These are phyloP conservation scores for Camellia granthamiana DNA, from an alignment of 148 eudicot species.

Conservation along the genomic window DNA sequence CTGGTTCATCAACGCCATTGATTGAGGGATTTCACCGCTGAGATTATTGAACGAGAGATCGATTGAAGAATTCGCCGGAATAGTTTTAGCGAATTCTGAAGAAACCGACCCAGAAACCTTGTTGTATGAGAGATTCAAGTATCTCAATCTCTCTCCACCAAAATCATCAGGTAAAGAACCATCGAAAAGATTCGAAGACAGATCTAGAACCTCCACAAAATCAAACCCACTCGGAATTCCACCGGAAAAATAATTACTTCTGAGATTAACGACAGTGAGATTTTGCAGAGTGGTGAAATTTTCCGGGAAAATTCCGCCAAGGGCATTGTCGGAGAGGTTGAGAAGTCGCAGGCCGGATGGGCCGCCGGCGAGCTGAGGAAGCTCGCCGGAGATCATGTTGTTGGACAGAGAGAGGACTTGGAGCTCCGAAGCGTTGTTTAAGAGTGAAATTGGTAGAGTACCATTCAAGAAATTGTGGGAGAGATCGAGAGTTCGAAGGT, in stretches of 20 bases:
- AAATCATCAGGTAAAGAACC: conserved; percentile 66
- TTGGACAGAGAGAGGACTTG: conserved; percentile 56
- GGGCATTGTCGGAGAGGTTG: conserved; percentile 67
- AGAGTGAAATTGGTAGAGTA: conserved; percentile 56
- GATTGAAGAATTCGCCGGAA: conserved; percentile 48
- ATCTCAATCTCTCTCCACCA: conserved; percentile 51
- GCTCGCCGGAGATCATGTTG: conserved; percentile 64
- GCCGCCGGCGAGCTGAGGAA: conserved; percentile 44
- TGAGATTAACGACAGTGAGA: conserved; percentile 60
- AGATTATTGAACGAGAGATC: conserved; percentile 72
- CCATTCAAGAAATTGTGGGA: conserved; percentile 74
- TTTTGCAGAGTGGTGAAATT: conserved; percentile 33
- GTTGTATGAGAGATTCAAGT: conserved; percentile 60
- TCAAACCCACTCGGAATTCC: conserved; percentile 43
- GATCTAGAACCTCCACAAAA: conserved; percentile 46
- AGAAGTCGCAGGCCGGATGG: conserved; percentile 24
- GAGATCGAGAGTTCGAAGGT: conserved; percentile 53
- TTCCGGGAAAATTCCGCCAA: conserved; percentile 47
- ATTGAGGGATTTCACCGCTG: conserved; percentile 64
- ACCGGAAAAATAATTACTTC: conserved; percentile 58
- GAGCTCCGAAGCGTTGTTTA: conserved; percentile 39
- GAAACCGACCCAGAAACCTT: conserved; percentile 50
- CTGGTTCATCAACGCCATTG: conserved; percentile 37
- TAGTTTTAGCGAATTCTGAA: conserved; percentile 30
- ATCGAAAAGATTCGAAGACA: conserved; percentile 66